Evolutionary conservation across 108 stramenopile genomes (phyloP), one percentile per base, ranked within the genome.

Genomic region (Skeletonema marinoi): DNA sequence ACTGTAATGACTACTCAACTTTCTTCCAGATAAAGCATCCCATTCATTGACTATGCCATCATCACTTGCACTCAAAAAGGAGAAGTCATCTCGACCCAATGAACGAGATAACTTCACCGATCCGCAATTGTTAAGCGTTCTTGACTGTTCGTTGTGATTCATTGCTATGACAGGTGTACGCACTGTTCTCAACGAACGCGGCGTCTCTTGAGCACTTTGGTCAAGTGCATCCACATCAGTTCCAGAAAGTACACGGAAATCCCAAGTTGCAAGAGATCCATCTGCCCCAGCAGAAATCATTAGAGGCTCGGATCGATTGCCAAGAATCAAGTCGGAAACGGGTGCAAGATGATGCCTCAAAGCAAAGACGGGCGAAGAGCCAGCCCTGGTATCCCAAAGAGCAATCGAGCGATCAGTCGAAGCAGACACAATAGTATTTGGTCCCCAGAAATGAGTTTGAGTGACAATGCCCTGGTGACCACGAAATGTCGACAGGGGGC

Each of bases 391-490:
- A 70, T 96, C 94, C 94, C 94, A 96, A 19, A 96, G 69, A 17
- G 90, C 90, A 58, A 93, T 78, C 32, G 92, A 88, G 3, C 94
- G 88, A 70, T 96, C 94, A 2, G 90, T 91, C 6, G 92, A 93
- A 5, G 90, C 94, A 11, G 94, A 93, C 19, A 96, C 84, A 25
- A 96, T 89, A 4, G 92, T 92, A 60, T 96, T 90, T 39, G 89
- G 84, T 50, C 94, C 94, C 92, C 92, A 96, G 61, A 91, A 91
- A 10, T 93, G 81, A 6, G 88, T 82, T 51, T 90, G 74, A 14
- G 94, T 96, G 1, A 93, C 89, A 90, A 92, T 93, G 6, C 92
- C 91, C 35, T 87, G 86, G 71, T 96, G 94, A 32, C 94, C 94
- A 16, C 65, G 79, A 25, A 96, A 50, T 13, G 83, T 80, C 30